Evolutionary conservation across 2,329 filamentous ascomycete genomes (phyloP).

Genomic region (Colletotrichum godetiae): DNA sequence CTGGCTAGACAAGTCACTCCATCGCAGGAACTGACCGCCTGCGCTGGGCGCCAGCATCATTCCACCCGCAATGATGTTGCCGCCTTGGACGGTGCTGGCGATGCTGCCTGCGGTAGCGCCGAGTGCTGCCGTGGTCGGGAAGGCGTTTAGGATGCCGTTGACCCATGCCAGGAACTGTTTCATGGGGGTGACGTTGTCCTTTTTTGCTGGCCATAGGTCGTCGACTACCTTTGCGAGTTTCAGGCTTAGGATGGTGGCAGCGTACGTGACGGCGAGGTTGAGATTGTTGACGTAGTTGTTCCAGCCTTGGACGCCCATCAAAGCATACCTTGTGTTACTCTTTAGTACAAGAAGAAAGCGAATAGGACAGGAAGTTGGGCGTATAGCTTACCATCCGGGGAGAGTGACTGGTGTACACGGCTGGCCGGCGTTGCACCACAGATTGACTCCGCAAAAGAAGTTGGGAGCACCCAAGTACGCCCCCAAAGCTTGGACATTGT

Average conservation of each 20-base stretch:
- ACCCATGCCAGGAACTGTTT: neutral
- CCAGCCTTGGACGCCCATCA: constrained; percentile 30
- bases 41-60: neutral
- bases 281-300: constrained; percentile 35
- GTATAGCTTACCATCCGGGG: constrained; percentile 21
- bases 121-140: neutral
- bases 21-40: neutral
- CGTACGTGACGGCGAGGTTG: neutral
- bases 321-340: constrained; percentile 6
- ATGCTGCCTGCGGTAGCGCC: neutral
- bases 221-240: neutral
- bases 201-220: constrained; percentile 3
- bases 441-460: constrained; percentile 32
- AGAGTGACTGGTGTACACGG: constrained; percentile 32
- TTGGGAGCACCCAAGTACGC: constrained; percentile 32
- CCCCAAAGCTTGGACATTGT: constrained; percentile 32
- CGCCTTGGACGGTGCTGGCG: neutral
- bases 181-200: neutral
- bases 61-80: constrained; percentile 1
- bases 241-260: neutral
- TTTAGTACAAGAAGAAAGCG: neutral
- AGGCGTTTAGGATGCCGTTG: constrained; percentile 6
- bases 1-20: neutral
- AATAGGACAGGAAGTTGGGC: neutral
- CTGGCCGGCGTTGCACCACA: constrained; percentile 35